These are phyloP conservation scores for Parsonsia alboflavescens DNA, from an alignment of 257 asterid species.

Conservation along the genomic window DNA sequence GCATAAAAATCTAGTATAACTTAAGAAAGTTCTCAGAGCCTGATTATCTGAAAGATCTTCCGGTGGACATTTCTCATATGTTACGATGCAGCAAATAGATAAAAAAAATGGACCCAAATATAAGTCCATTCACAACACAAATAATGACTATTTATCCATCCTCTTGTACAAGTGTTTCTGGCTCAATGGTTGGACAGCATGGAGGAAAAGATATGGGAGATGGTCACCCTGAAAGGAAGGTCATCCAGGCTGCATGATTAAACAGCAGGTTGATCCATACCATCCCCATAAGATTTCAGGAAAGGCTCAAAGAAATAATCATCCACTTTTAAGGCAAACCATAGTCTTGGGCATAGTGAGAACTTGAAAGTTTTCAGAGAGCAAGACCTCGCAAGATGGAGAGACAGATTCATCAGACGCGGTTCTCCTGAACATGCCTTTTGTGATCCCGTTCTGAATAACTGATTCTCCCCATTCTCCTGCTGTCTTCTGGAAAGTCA, in stretches of 20 bases:
- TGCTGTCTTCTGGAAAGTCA: conserved; percentile 47
- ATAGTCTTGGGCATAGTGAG: background rate
- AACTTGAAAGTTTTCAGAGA: background rate
- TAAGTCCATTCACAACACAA: conserved; percentile 1
- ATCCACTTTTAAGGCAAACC: background rate
- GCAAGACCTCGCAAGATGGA: background rate
- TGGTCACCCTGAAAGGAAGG: background rate
- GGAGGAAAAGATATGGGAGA: background rate
- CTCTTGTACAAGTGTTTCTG: background rate
- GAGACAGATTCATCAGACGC: conserved; percentile 36
- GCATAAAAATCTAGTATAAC: no score
- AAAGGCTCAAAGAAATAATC: background rate
- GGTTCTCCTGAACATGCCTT: conserved; percentile 64
- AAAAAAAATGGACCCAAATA: background rate
- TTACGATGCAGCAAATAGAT: background rate
- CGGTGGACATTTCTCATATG: background rate
- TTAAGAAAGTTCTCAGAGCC: background rate
- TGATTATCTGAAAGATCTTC: background rate
- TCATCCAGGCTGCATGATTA: background rate
- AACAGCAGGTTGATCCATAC: background rate
- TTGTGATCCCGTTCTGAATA: conserved; percentile 73
- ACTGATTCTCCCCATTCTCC: conserved; percentile 52
- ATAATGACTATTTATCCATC: background rate
- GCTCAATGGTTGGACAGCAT: background rate
- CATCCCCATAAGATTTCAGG: background rate